Evolutionary conservation across 2,329 filamentous ascomycete species (phyloP).

Genomic region (Hymenoscyphus albidus): DNA sequence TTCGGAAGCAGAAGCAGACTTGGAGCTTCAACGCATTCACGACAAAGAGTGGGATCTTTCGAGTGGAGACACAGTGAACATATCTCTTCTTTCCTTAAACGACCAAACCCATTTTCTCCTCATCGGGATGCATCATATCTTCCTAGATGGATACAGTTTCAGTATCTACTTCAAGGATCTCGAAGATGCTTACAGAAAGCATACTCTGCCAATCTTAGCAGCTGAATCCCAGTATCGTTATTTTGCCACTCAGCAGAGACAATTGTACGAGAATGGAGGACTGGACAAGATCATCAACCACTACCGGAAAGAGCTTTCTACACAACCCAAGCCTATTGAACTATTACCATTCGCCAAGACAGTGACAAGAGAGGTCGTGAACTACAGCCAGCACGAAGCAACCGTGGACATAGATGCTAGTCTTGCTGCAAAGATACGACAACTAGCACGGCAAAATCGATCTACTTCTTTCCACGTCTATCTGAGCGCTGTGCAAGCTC

Average conservation of each 20-base stretch:
- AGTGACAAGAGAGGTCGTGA: too few species aligned
- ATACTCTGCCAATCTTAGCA: too few species aligned
- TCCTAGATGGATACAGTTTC: constrained; percentile 46
- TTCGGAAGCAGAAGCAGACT: neutral
- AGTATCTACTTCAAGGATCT: constrained; percentile 43
- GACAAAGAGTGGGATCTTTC: neutral
- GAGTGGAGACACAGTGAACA: neutral
- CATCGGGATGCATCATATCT: constrained; percentile 46
- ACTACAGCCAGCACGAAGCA: too few species aligned
- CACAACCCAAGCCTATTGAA: too few species aligned
- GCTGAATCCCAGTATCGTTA: too few species aligned
- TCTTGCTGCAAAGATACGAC: constrained; percentile 24
- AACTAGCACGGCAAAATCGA: constrained; percentile 24
- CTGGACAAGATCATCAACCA: too few species aligned
- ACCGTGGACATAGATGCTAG: too few species aligned
- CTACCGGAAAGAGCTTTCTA: too few species aligned
- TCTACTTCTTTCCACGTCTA: constrained; percentile 45
- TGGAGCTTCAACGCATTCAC: neutral
- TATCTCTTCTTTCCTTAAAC: neutral
- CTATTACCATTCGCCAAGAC: too few species aligned
- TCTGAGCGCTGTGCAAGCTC: constrained; percentile 38
- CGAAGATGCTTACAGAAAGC: constrained; percentile 39
- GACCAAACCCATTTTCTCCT: constrained; percentile 26
- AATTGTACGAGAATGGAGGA: too few species aligned
- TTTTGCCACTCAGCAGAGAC: too few species aligned